Evolutionary conservation across 2,329 filamentous ascomycete species (phyloP), one percentile per base, ranked within the genome.

Genomic region (Spiromastix sp.): DNA sequence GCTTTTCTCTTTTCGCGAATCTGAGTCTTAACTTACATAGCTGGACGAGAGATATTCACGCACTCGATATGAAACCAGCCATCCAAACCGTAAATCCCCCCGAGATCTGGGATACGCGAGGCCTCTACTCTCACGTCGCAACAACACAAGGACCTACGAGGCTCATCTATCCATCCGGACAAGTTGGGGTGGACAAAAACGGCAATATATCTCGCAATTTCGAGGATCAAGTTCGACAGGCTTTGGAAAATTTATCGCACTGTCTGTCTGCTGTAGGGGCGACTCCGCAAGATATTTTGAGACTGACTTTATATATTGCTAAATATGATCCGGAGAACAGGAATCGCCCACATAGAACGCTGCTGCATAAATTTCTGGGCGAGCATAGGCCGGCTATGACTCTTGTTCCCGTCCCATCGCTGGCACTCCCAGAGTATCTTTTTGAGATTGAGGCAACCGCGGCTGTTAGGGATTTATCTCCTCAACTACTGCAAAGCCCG

Each of bases 381-480:
- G 45, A 49, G 2, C 64, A 67, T 44, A 54, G 60, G 3, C 65
- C 64, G 0, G 56, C 59, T 11, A 59, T 60, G 9, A 67, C 62
- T 0, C 46, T 68, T 3, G 54, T 67, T 0, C 63, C 66, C 2
- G 63, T 68, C 4, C 44, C 53, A 0, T 42, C 53, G 21, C 52
- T 70, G 3, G 64, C 64, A 0, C 43, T 48, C 2, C 52, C 63
- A 2, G 45, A 44, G 3, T 63, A 55, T 50, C 47, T 63, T 3
- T 61, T 68, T 41, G 63, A 68, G 49, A 53, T 68, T 24, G 64
- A 67, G 21, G 65, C 65, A 4, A 50, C 59, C 1, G 42, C 46
- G 9, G 38, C 43, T 20, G 15, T 32, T 3, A 30, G 33, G 17
- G 42, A 37, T 20, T 16, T n/a, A n/a, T n/a, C 30, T 28, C 28